Percentiles rank a stretch among this genome's conserved stretches.
These are phyloP conservation scores for Ophiobolus disseminans DNA, from an alignment of 2,329 filamentous ascomycete species.

Conservation along the genomic window DNA sequence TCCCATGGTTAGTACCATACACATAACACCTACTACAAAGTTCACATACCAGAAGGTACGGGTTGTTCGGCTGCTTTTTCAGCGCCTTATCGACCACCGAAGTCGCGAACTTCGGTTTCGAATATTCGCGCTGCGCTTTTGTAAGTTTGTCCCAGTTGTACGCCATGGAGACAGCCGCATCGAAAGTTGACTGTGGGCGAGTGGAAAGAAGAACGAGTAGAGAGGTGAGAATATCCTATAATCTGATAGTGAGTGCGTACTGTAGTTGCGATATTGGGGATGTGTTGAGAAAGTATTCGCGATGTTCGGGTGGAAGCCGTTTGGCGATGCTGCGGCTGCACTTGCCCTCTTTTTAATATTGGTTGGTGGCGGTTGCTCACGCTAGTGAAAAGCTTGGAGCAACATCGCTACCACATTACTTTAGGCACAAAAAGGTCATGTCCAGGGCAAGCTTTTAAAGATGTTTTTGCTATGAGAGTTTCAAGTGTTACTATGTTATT, in stretches of 20 bases:
- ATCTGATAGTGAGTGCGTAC: slow-evolving; percentile 10
- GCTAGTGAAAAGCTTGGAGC: too few species aligned
- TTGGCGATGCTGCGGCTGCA: slow-evolving; percentile 20
- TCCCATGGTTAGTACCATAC: slow-evolving; percentile 3
- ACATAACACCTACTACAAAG: neutral
- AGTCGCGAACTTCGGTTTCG: slow-evolving; percentile 45
- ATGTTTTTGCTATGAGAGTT: neutral
- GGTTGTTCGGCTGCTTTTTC: slow-evolving; percentile 46
- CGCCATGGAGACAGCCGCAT: slow-evolving; percentile 31
- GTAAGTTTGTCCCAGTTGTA: slow-evolving; percentile 44
- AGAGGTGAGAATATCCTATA: too few species aligned
- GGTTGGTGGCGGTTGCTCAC: too few species aligned
- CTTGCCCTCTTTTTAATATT: slow-evolving; percentile 6
- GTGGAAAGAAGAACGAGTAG: slow-evolving; percentile 1
- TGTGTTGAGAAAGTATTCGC: slow-evolving; percentile 16
- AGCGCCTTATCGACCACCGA: slow-evolving; percentile 41
- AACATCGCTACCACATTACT: too few species aligned
- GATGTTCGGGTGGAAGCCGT: slow-evolving; percentile 14
- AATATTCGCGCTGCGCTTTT: slow-evolving; percentile 41
- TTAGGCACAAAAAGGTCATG: too few species aligned
- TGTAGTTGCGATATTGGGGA: slow-evolving; percentile 16
- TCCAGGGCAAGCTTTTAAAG: neutral
- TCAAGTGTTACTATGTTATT: too few species aligned
- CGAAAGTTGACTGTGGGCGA: neutral
- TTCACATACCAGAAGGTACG: slow-evolving; percentile 41